Evolutionary conservation across 805 yeast species (phyloP).

Genomic region (Wickerhamiella nectarea): DNA sequence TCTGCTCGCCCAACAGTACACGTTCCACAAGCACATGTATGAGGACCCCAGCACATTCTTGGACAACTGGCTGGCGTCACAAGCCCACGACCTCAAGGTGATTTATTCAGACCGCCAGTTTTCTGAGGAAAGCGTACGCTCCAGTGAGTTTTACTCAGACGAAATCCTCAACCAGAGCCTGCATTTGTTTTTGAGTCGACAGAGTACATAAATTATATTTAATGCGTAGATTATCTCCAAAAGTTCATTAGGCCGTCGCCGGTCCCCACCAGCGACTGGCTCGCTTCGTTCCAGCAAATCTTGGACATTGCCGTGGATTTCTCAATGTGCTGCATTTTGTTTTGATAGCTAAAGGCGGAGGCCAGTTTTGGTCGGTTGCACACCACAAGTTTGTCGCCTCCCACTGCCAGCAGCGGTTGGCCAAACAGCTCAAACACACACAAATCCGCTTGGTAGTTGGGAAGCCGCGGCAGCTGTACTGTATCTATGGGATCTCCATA

Average conservation of each 20-base stretch:
- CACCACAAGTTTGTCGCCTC: not conserved
- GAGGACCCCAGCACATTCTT: constrained; percentile 68
- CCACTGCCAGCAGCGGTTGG: not conserved
- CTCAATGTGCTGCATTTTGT: not conserved
- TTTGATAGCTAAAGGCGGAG: not conserved
- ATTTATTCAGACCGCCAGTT: constrained; percentile 81
- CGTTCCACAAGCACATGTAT: constrained; percentile 60
- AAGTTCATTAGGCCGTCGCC: not conserved
- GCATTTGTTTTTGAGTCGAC: constrained; percentile 47
- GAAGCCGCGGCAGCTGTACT: not conserved
- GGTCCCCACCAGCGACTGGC: not conserved
- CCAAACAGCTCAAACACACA: not conserved
- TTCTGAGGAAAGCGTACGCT: constrained; percentile 77
- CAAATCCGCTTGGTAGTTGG: not conserved
- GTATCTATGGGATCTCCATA: not conserved
- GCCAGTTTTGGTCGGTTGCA: not conserved
- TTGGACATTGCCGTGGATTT: not conserved
- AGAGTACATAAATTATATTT: not conserved
- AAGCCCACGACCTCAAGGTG: constrained; percentile 72
- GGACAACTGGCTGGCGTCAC: constrained; percentile 61
- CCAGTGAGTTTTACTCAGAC: constrained; percentile 69
- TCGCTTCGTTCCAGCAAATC: not conserved
- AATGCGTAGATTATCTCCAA: not conserved
- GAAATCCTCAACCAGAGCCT: constrained; percentile 68
- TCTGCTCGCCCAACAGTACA: constrained; percentile 48